Conservation (phyloP, 1,284 basidiomycete genomes). For the Fistulina hepatica region DNA sequence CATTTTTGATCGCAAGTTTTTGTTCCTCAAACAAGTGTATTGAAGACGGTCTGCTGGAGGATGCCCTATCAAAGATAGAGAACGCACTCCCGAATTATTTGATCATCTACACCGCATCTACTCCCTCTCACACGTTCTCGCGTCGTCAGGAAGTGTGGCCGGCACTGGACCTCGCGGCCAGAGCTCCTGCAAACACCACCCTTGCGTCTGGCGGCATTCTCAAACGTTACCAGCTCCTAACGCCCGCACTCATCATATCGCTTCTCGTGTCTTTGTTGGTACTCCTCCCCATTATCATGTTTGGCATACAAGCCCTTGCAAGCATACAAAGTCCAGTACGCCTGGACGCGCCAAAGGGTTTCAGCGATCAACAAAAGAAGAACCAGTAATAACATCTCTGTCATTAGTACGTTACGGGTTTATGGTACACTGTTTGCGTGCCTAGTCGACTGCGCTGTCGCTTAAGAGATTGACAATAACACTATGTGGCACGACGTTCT, state of each 20-base stretch:
- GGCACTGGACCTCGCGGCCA: slow-evolving; percentile 14
- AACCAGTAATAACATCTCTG: too few relatives aligned
- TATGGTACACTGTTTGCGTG: too few relatives aligned
- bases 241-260: slow-evolving; percentile 65
- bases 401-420: too few relatives aligned
- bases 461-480: too few relatives aligned
- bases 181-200: slow-evolving; percentile 27
- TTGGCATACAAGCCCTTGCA: slow-evolving; percentile 60
- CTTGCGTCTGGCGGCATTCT: slow-evolving; percentile 48
- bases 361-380: slow-evolving; percentile 65
- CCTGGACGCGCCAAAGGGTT: slow-evolving; percentile 53
- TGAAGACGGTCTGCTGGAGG: slow-evolving; percentile 32
- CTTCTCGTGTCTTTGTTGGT: slow-evolving; percentile 63
- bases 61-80: slow-evolving; percentile 45
- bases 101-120: slow-evolving; percentile 51
- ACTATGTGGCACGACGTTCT: too few relatives aligned
- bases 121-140: slow-evolving; percentile 28
- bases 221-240: slow-evolving; percentile 67
- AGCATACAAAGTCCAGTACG: slow-evolving; percentile 67
- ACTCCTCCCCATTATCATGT: slow-evolving; percentile 56
- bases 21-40: slow-evolving; percentile 12
- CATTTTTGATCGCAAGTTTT: background rate
- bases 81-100: slow-evolving; percentile 46
- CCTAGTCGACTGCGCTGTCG: too few relatives aligned
- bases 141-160: slow-evolving; percentile 18